Evolutionary conservation across 208 protist species (phyloP), one percentile per base, ranked within the genome.

Genomic region (Strigomonas culicis): DNA sequence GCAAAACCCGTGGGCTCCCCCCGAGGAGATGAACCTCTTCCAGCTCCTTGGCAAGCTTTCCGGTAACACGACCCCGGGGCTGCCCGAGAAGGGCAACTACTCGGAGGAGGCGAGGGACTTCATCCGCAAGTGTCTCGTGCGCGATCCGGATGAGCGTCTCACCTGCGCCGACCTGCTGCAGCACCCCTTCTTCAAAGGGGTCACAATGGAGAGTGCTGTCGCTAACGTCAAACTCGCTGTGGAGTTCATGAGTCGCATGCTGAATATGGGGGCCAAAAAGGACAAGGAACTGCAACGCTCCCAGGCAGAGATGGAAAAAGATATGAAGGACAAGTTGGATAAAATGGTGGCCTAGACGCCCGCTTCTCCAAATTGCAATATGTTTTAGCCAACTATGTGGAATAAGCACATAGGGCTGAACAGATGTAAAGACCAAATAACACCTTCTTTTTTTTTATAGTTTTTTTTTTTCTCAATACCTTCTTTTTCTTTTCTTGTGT

Each of bases 11-110:
- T 95, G 89, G 86, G 86, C 86, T 10, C 86, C 89, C 47, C 84
- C 89, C 21, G 86, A 92, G 34, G 81, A 93, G 51, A 91, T 93
- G 84, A 95, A 92, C 53, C 71, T 95, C 41, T 95, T 92, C 61
- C 80, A 92, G 71, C 75, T 95, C 15, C 66, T 95, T 4, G 75
- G 73, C 17, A 91, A 90, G 60, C 89, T 95, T 59, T 74, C 84
- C 28, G 83, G 88, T 32, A 75, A 88, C 49, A 92, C 75, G 27
- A 91, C 75, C 13, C 89, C 89, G 4, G 79, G 80, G 4, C 77
- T 95, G 44, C 84, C 85, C 6, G 66, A 82, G 3, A 81, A 68
- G 13, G 76, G 74, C 0, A 55, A 67, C 28, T 95, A 93, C 62
- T 93, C 86, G 4, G 82, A 68, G 13, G 74, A 75, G 47, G 85